Percentiles rank a stretch among this genome's conserved stretches.
phyloP scores from a whole-genome alignment of 176 grass and related monocot genomes.

The Avena eriantha region DNA sequence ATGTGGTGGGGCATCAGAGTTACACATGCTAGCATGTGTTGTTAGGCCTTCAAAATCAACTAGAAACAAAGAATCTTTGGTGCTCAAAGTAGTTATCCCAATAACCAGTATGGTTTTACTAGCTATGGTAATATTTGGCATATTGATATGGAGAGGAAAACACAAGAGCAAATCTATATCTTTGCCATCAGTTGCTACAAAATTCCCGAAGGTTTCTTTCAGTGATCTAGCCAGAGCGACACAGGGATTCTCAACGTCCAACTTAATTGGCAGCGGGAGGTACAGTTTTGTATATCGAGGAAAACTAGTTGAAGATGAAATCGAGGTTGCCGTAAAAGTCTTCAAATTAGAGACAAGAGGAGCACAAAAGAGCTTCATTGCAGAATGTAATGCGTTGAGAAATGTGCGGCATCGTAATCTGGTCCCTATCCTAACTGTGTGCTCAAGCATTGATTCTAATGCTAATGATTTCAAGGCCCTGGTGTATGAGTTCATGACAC shows the following conservation, averaged over 20 bases:
- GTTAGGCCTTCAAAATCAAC: neutral
- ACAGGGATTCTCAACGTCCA: neutral
- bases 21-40: neutral
- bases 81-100: neutral
- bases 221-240: neutral
- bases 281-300: neutral
- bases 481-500: neutral
- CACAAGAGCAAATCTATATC: neutral
- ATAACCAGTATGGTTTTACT: neutral
- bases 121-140: neutral
- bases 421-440: neutral
- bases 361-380: neutral
- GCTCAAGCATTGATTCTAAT: slow-evolving; percentile 6
- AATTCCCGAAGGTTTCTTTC: neutral
- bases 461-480: neutral
- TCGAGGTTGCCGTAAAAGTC: slow-evolving; percentile 11
- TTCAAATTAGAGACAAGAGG: slow-evolving; percentile 20
- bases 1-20: neutral
- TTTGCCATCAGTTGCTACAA: neutral
- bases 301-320: neutral
- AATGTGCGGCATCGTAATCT: neutral
- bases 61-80: neutral
- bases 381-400: slow-evolving; percentile 9
- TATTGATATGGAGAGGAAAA: neutral
- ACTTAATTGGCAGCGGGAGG: neutral